Base-by-base conservation (phyloP, 2,329 filamentous ascomycete genomes). In the Monilinia aucupariae region DNA sequence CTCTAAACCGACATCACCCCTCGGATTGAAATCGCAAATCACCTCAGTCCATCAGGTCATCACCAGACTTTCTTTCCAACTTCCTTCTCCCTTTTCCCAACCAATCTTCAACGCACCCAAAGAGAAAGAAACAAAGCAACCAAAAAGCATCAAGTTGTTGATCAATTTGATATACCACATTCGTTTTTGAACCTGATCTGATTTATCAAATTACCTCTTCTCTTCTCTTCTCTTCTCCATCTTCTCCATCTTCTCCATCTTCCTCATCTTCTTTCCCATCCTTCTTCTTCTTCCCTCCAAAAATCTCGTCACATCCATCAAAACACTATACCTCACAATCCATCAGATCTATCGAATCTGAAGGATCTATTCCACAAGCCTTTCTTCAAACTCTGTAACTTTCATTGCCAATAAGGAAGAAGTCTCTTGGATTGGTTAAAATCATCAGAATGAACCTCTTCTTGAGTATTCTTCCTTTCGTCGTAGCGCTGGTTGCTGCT, bases 361-460 rank as follows among this genome's bases (percentile, higher is more conserved):
- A n/a, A n/a, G 13, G 37, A 39, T 13, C 37, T 39, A 3, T 39
- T 15, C 15, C 37, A 39, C 13, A 13, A 34, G 12, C 12, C 20
- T 20, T 47, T 17, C 41, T 8, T 22, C 54, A n/a, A 56, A 8
- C 13, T 4, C 22, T 13, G 2, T 47, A 22, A 2, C 1, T 45
- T 47, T 25, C 30, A 22, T 45, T 27, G 6, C 15, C 43, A 55
- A 45, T 20, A 56, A 32, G 13, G 53, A 56, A 45, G 20, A 47
- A 25, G 2, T 37, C 13, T 25, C 43, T 25, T 45, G 2, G 30
- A 37, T 20, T 58, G 13, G 17, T 45, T 45, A 25, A 25, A 47
- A 32, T 27, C 37, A 52, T 55, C 50, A 55, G 15, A 48, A 61
- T 61, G 59, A 61, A 61, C 37, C 30, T 55, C 22, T 25, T 55